Conservation (phyloP, 768 basidiomycete species). For the Boletus reticuloceps region DNA sequence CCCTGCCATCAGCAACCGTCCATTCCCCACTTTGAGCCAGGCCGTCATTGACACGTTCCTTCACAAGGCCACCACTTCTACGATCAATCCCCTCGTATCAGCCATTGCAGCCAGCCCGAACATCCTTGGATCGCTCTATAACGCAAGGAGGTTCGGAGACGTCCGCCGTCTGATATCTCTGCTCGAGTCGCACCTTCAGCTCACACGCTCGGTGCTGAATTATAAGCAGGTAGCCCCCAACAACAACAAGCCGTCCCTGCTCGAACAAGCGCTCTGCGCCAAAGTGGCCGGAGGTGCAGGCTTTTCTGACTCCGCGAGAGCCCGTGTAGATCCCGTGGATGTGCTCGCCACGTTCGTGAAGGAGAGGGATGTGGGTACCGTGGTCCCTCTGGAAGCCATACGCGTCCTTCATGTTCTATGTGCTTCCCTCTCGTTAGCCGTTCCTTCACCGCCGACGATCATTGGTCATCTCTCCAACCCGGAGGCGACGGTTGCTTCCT, state of each 20-base stretch:
- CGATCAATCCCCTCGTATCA: conserved; percentile 77
- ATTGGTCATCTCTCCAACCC: conserved; percentile 77
- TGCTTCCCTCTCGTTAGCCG: conserved; percentile 56
- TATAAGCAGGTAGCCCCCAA: conserved; percentile 52
- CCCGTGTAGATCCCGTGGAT: conserved; percentile 70
- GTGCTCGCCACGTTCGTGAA: conserved; percentile 67
- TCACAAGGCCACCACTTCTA: conserved; percentile 71
- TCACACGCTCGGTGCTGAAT: conserved; percentile 61
- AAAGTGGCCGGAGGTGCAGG: conserved; percentile 50
- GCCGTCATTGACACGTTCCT: conserved; percentile 70
- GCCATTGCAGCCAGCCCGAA: conserved; percentile 61
- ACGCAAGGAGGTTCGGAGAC: conserved; percentile 66
- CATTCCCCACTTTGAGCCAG: conserved; percentile 60
- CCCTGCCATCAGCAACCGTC: conserved; percentile 49
- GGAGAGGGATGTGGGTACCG: conserved; percentile 56
- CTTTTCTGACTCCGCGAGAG: conserved; percentile 42
- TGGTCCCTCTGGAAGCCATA: conserved; percentile 65
- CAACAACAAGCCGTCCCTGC: conserved; percentile 52
- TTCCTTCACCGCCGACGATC: conserved; percentile 68
- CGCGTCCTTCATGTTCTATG: conserved; percentile 67
- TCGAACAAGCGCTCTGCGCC: conserved; percentile 76
- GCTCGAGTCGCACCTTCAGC: conserved; percentile 61
- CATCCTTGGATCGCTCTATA: conserved; percentile 57
- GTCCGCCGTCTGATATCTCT: conserved; percentile 65
- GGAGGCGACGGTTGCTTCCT: conserved; percentile 60